Conservation (phyloP, 352 stramenopile species). For the Globisporangium parvum region DNA sequence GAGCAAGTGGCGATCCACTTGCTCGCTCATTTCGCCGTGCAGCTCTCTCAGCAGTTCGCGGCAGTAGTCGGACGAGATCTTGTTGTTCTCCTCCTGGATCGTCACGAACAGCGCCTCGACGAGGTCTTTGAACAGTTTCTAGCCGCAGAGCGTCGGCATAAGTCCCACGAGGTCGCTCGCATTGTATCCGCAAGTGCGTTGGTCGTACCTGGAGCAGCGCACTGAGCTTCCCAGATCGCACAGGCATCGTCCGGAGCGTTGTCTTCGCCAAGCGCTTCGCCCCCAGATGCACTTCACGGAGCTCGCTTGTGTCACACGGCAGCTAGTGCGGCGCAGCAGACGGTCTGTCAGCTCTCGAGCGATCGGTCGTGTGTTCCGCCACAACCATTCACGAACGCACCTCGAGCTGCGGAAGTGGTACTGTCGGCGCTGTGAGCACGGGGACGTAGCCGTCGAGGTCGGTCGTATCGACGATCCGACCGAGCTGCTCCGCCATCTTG, state of each 20-base stretch:
- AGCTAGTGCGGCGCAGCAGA: constrained; percentile 26
- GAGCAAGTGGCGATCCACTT: constrained; percentile 50
- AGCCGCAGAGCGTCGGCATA: background rate
- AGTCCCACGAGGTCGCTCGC: background rate
- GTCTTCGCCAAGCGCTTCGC: constrained; percentile 48
- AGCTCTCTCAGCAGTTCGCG: constrained; percentile 47
- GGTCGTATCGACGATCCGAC: constrained; percentile 62
- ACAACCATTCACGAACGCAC: constrained; percentile 8
- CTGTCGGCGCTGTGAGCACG: constrained; percentile 21
- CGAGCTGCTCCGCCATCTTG: constrained; percentile 59
- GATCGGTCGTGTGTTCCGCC: background rate
- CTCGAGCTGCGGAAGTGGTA: constrained; percentile 30
- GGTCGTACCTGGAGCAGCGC: constrained; percentile 42
- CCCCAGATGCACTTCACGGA: constrained; percentile 39
- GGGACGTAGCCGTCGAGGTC: constrained; percentile 56
- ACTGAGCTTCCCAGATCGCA: constrained; percentile 60
- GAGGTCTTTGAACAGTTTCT: constrained; percentile 81
- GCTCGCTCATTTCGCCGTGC: constrained; percentile 49
- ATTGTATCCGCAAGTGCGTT: background rate
- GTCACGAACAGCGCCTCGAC: constrained; percentile 58
- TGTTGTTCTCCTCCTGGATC: constrained; percentile 72
- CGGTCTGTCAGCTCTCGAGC: background rate
- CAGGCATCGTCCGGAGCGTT: constrained; percentile 57
- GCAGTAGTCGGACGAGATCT: constrained; percentile 56
- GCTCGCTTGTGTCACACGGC: constrained; percentile 46